A percentile compares a stretch with the other conserved stretches of the same genome.
These are phyloP conservation scores for Trichosporon coremiiforme DNA, from an alignment of 1,284 basidiomycete genomes.

Conservation along the genomic window DNA sequence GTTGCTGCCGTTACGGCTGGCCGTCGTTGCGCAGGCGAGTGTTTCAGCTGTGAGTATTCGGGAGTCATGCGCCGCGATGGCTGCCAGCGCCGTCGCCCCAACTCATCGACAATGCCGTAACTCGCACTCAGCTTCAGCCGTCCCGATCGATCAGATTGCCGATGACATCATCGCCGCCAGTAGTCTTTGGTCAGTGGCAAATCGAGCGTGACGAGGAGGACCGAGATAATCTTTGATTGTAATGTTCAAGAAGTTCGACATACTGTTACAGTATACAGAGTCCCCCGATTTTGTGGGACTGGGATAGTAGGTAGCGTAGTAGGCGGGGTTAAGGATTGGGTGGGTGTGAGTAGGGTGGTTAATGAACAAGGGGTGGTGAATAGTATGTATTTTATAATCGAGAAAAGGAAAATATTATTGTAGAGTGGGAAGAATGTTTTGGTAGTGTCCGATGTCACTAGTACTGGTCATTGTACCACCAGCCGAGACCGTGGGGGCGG, in stretches of 20 bases:
- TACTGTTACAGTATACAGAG: slow-evolving; percentile 9
- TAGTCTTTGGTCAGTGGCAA: background rate
- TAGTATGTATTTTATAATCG: background rate
- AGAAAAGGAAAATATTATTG: too few species aligned
- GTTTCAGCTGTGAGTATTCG: background rate
- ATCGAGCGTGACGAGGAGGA: too few species aligned
- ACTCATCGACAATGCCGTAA: background rate
- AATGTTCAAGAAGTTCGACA: background rate
- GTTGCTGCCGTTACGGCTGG: background rate
- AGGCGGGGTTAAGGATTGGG: background rate
- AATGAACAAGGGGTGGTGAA: background rate
- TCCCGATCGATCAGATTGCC: background rate
- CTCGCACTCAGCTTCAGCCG: too few species aligned
- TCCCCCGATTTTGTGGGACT: background rate
- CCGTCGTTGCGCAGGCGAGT: background rate
- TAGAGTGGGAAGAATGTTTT: background rate
- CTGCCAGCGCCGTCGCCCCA: background rate
- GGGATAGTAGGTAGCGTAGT: background rate
- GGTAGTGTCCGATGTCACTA: background rate
- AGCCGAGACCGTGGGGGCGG: slow-evolving; percentile 27
- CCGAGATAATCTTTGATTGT: background rate
- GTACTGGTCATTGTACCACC: slow-evolving; percentile 10
- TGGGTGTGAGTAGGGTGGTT: background rate
- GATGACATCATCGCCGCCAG: background rate
- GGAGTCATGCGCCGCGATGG: background rate